Base-by-base conservation (phyloP, 495 filamentous ascomycete species). In the Mytilinidion resinicola region DNA sequence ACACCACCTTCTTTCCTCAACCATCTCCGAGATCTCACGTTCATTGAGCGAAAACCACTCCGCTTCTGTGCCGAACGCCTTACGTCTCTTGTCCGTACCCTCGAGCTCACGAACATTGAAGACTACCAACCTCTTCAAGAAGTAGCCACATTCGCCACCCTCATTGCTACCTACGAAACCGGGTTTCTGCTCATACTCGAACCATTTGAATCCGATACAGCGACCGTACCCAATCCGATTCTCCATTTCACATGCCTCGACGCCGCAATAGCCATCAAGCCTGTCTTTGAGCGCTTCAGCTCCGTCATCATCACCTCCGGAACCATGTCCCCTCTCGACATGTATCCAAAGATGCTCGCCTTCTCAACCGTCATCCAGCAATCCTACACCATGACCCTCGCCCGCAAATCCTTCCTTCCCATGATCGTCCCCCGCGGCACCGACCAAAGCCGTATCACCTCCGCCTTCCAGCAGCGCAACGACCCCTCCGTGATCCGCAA, bases 221-320 rank as follows among this genome's bases (percentile, higher is more conserved):
- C 95, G 35, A 95, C 91, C 49, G 91, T 97, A 0, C 91, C 93
- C 2, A 99, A 99, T 59, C 95, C 95, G 0, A 82, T 96, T 21
- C 76, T 99, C 2, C 95, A 99, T 68, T 96, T 97, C 67, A 91
- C 91, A 9, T 99, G 95, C 63, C 78, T 99, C 21, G 95, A 99
- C 75, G 95, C 95, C 14, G 93, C 95, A 4, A 99, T 99, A 59
- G 95, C 95, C 47, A 97, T 99, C 71, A 96, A 91, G 66, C 95
- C 95, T 1, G 91, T 99, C 9, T 95, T 97, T 68, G 93, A 99
- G 54, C 86, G 95, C 36, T 99, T 99, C 71, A 87, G 85, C 67
- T 96, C 95, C 7, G 95, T 99, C 54, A 91, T 99, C 72, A 96
- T 99, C 70, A 99, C 95, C 5, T 97, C 95, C 0, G 95, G 95